These are phyloP conservation scores for Naganishia cerealis DNA, from an alignment of 1,284 basidiomycete species.

Conservation along the genomic window DNA sequence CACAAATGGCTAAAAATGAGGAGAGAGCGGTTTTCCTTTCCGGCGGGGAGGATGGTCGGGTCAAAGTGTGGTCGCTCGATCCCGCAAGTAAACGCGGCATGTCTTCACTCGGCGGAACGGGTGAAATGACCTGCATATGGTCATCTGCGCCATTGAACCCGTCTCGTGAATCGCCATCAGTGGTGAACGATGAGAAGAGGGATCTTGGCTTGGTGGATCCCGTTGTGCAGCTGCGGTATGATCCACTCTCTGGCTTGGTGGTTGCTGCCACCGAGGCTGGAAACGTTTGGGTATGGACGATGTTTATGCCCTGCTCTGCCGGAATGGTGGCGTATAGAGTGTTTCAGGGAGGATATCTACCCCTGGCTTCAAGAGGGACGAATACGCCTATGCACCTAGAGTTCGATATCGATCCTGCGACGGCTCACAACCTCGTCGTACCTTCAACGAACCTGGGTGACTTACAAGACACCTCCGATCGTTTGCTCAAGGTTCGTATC, in stretches of 20 bases:
- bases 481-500: conserved; percentile 21
- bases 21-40: conserved; percentile 45
- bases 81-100: conserved; percentile 36
- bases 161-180: conserved; percentile 42
- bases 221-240: conserved; percentile 43
- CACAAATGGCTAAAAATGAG: conserved; percentile 10
- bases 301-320: conserved; percentile 4
- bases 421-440: conserved; percentile 1
- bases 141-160: conserved; percentile 37
- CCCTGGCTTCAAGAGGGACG: not conserved
- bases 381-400: conserved; percentile 18
- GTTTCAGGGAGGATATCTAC: conserved; percentile 19
- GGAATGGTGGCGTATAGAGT: conserved; percentile 26
- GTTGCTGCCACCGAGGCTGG: conserved; percentile 47
- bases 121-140: conserved; percentile 45
- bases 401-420: conserved; percentile 19
- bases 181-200: conserved; percentile 40
- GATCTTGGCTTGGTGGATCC: conserved; percentile 42
- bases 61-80: conserved; percentile 49
- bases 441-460: not conserved
- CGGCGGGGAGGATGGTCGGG: conserved; percentile 48
- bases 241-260: conserved; percentile 39
- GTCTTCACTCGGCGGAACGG: conserved; percentile 35
- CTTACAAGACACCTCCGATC: conserved; percentile 35
- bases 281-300: conserved; percentile 36